phyloP scores from a whole-genome alignment of 371 early-diverging fungal genomes.

The Saksenaea oblongispora region DNA sequence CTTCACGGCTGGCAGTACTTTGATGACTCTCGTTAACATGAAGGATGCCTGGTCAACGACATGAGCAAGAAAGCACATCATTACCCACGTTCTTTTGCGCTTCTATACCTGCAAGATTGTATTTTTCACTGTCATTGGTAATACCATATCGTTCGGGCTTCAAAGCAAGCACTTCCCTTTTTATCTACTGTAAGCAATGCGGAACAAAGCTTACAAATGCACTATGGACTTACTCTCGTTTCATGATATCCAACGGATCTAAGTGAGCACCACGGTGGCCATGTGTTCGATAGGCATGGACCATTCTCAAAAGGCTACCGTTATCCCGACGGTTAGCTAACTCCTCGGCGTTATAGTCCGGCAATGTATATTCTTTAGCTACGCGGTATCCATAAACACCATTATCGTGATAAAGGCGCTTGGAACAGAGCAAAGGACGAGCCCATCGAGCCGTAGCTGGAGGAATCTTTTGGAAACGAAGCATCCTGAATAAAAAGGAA shows the following conservation, averaged over 20 bases:
- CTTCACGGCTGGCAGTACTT: constrained; percentile 36
- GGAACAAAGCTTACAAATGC: background rate
- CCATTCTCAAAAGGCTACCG: constrained; percentile 84
- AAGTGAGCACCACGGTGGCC: constrained; percentile 87
- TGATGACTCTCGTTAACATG: constrained; percentile 64
- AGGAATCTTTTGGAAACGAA: background rate
- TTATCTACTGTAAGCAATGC: background rate
- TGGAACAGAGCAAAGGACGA: background rate
- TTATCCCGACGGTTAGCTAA: constrained; percentile 80
- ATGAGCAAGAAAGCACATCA: background rate
- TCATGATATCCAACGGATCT: constrained; percentile 85
- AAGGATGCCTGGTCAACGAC: constrained; percentile 64
- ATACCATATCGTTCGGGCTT: constrained; percentile 85
- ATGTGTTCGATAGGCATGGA: constrained; percentile 79
- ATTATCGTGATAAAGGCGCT: constrained; percentile 66
- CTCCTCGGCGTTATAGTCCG: constrained; percentile 78
- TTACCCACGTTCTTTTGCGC: background rate
- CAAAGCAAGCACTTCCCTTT: constrained; percentile 69
- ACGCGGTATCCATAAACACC: constrained; percentile 86
- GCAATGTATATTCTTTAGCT: constrained; percentile 64
- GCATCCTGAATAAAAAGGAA: background rate
- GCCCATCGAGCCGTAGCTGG: background rate
- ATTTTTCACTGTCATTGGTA: constrained; percentile 47
- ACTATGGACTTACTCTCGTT: constrained; percentile 58
- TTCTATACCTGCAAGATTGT: constrained; percentile 59